phyloP scores from a whole-genome alignment of 352 stramenopile genomes.

The Plasmopara halstedii region DNA sequence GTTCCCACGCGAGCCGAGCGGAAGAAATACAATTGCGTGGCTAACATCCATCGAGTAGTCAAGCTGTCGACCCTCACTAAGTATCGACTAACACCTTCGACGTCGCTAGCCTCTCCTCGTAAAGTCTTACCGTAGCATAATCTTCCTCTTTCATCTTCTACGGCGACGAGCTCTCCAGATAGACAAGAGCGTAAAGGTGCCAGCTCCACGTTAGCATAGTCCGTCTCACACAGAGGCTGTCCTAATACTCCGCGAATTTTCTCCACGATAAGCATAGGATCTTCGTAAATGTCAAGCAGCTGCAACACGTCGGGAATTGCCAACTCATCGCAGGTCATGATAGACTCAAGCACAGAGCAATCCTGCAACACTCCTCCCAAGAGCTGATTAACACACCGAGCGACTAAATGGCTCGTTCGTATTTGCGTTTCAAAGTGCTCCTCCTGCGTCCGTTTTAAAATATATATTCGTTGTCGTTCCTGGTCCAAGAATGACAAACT shows the following conservation, averaged over 20 bases:
- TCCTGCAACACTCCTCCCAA: slow-evolving; percentile 56
- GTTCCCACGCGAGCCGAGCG: slow-evolving; percentile 34
- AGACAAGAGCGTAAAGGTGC: slow-evolving; percentile 59
- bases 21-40: slow-evolving; percentile 72
- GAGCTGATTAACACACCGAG: slow-evolving; percentile 59
- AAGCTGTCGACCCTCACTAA: slow-evolving; percentile 51
- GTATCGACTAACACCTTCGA: slow-evolving; percentile 39
- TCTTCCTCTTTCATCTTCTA: slow-evolving; percentile 32
- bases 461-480: slow-evolving; percentile 32
- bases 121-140: slow-evolving; percentile 63
- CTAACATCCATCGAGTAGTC: slow-evolving; percentile 28
- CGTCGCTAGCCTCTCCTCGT: slow-evolving; percentile 26
- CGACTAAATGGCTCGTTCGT: slow-evolving; percentile 50
- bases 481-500: slow-evolving; percentile 64
- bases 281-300: slow-evolving; percentile 61
- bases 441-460: slow-evolving; percentile 36
- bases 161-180: slow-evolving; percentile 56
- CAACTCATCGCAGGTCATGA: slow-evolving; percentile 43
- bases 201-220: slow-evolving; percentile 44
- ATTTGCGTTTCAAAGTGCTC: slow-evolving; percentile 22
- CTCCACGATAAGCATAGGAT: slow-evolving; percentile 50
- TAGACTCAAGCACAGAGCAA: slow-evolving; percentile 53
- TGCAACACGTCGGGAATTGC: slow-evolving; percentile 43
- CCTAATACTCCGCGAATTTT: slow-evolving; percentile 56
- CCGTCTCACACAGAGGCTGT: slow-evolving; percentile 38